A percentile compares a stretch with the other conserved stretches of the same genome.
Evolutionary conservation across 2,329 filamentous ascomycete genomes (phyloP).

Genomic region (Aureobasidium sp.): DNA sequence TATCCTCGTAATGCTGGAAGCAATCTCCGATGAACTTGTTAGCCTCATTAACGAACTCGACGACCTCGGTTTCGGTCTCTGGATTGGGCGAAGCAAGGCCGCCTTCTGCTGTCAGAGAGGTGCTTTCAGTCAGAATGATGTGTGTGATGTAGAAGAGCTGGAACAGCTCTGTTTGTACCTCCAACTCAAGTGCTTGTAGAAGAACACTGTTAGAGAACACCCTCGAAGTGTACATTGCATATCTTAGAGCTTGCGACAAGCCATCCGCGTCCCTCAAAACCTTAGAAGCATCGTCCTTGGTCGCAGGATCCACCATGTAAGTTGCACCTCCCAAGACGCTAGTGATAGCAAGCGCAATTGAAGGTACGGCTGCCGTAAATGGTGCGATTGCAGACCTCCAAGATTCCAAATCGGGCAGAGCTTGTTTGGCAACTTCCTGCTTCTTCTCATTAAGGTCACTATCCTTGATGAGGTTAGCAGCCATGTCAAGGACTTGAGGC

Average conservation of each 20-base stretch:
- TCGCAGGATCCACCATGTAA: slow-evolving; percentile 47
- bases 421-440: slow-evolving; percentile 17
- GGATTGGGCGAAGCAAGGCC: slow-evolving; percentile 34
- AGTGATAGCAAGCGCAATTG: slow-evolving; percentile 63
- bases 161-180: slow-evolving; percentile 36
- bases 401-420: slow-evolving; percentile 33
- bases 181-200: slow-evolving; percentile 27
- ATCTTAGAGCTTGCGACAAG: slow-evolving; percentile 65
- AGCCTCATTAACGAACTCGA: slow-evolving; percentile 46
- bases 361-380: slow-evolving; percentile 48
- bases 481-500: slow-evolving; percentile 50
- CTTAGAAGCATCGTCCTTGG: neutral
- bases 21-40: slow-evolving; percentile 24
- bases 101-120: slow-evolving; percentile 50
- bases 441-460: slow-evolving; percentile 15
- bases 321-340: slow-evolving; percentile 65
- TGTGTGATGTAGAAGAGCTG: slow-evolving; percentile 47
- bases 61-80: slow-evolving; percentile 39
- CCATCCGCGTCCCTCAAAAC: slow-evolving; percentile 59
- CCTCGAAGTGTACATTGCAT: slow-evolving; percentile 62
- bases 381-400: slow-evolving; percentile 59
- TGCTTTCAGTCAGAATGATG: slow-evolving; percentile 53
- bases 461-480: slow-evolving; percentile 40
- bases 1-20: slow-evolving; percentile 10
- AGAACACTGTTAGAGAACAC: slow-evolving; percentile 45